A percentile compares a stretch with the other conserved stretches of the same genome.
Evolutionary conservation across 805 yeast species (phyloP).

Genomic region (Zygosaccharomyces kombuchaensis): DNA sequence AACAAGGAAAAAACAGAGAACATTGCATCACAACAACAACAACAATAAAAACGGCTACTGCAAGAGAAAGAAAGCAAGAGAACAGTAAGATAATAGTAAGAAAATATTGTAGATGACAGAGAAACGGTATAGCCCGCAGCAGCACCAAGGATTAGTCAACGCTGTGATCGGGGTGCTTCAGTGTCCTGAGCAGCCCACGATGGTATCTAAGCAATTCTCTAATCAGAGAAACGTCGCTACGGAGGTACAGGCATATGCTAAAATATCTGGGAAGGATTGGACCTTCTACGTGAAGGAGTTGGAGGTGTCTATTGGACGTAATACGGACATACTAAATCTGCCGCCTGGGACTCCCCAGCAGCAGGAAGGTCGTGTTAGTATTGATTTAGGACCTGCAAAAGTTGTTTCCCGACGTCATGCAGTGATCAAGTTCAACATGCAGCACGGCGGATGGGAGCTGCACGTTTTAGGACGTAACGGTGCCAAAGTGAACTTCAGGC

Average conservation of each 20-base stretch:
- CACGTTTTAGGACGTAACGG: constrained; percentile 87
- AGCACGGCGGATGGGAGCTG: constrained; percentile 79
- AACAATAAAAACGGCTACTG: background rate
- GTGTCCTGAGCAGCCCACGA: constrained; percentile 69
- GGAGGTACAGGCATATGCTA: constrained; percentile 97
- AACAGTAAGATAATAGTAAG: background rate
- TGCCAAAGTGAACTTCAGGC: constrained; percentile 73
- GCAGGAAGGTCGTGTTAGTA: constrained; percentile 36
- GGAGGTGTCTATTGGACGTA: constrained; percentile 79
- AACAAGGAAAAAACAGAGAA: constrained; percentile 3
- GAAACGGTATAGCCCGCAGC: constrained; percentile 21
- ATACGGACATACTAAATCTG: constrained; percentile 42
- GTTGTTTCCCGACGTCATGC: constrained; percentile 96
- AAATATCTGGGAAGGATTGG: constrained; percentile 90
- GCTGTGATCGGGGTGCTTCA: constrained; percentile 67
- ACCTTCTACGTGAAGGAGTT: constrained; percentile 85
- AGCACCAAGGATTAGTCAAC: constrained; percentile 55
- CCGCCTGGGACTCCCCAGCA: constrained; percentile 7
- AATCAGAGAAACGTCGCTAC: constrained; percentile 60
- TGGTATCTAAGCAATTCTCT: constrained; percentile 66
- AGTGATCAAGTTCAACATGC: constrained; percentile 68
- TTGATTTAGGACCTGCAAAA: constrained; percentile 94
- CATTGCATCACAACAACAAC: constrained; percentile 10
- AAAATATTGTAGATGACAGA: constrained; percentile 5
- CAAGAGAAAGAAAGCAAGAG: background rate